Conservation (phyloP, 495 filamentous ascomycete species). For the Schizothecium vesticola region DNA sequence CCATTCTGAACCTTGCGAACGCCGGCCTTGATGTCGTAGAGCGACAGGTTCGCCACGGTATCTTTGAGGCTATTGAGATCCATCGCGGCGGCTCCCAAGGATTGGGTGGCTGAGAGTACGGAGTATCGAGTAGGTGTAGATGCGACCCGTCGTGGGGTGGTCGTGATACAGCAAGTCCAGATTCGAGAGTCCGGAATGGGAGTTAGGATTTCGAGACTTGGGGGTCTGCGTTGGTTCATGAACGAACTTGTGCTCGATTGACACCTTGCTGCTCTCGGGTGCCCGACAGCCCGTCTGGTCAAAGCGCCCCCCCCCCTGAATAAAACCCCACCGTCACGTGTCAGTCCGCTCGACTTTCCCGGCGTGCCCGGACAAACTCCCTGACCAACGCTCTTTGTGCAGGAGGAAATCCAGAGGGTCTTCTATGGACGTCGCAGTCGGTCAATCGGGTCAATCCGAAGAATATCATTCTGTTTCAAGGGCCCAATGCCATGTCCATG, state of each 20-base stretch:
- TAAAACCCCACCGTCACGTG: not conserved
- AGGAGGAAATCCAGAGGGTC: not conserved
- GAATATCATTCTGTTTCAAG: not conserved
- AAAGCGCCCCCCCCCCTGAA: not conserved
- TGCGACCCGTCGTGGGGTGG: not conserved
- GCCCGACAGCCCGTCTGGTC: slow-evolving; percentile 5
- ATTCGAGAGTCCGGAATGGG: not conserved
- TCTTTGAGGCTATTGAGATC: slow-evolving; percentile 82
- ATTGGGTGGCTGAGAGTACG: not conserved
- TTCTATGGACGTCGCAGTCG: not conserved
- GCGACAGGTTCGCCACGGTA: slow-evolving; percentile 84
- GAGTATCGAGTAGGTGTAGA: not conserved
- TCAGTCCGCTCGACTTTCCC: not conserved
- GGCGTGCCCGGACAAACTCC: not conserved
- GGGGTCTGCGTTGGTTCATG: not conserved
- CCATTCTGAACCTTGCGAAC: slow-evolving; percentile 99
- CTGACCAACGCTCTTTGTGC: not conserved
- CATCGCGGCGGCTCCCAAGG: slow-evolving; percentile 44
- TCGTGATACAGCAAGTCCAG: not conserved
- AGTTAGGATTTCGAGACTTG: not conserved
- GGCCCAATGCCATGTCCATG: not conserved
- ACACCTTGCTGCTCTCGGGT: slow-evolving; percentile 24
- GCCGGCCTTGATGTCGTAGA: slow-evolving; percentile 96
- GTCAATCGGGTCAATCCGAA: not conserved
- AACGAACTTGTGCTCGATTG: slow-evolving; percentile 1